These are phyloP conservation scores for Heliamphora pulchella DNA, from an alignment of 179 eudicot genomes.

Conservation along the genomic window DNA sequence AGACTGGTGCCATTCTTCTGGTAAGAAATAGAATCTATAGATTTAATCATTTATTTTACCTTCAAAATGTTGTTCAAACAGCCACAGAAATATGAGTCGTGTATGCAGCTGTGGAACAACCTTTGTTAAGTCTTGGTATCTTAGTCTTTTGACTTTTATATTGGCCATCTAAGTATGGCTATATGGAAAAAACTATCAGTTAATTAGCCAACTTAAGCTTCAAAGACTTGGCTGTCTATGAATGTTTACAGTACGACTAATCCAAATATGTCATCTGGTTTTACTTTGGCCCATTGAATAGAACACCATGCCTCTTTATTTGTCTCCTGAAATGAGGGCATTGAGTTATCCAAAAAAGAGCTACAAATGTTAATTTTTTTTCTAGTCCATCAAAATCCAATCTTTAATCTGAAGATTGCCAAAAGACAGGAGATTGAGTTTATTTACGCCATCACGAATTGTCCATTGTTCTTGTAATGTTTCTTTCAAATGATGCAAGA, in stretches of 20 bases:
- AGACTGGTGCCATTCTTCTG: constrained; percentile 92
- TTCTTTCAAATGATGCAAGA: no score
- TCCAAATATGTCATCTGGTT: background rate
- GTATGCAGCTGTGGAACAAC: background rate
- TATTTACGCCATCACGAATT: no score
- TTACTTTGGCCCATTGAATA: background rate
- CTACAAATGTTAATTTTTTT: no score
- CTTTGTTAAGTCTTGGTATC: background rate
- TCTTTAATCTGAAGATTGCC: background rate
- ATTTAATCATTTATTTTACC: background rate
- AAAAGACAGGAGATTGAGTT: background rate
- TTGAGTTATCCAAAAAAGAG: background rate
- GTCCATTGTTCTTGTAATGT: no score
- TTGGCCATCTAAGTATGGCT: background rate
- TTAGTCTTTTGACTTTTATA: background rate
- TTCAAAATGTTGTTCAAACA: background rate
- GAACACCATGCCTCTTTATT: no score
- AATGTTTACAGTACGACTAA: background rate
- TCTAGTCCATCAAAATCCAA: background rate
- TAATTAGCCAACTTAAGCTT: background rate
- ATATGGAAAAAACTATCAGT: background rate
- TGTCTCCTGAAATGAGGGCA: background rate
- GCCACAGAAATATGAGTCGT: background rate
- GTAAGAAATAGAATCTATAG: constrained; percentile 29
- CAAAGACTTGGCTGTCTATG: background rate